Conservation (phyloP, 169 alveolate species). For the Besnoitia besnoiti region DNA sequence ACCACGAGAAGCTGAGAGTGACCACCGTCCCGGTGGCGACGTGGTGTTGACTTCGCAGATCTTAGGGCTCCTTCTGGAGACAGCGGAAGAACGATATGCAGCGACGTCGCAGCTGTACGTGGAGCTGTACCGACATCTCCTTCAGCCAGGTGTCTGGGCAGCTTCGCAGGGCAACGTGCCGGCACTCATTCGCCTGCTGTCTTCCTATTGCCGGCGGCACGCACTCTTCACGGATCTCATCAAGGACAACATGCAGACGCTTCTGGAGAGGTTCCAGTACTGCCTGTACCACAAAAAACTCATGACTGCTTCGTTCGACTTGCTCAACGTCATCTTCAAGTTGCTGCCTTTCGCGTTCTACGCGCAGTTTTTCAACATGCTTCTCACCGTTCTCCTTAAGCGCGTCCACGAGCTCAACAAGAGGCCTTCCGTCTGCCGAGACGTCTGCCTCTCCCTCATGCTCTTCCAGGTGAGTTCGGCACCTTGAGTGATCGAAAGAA, state of each 20-base stretch:
- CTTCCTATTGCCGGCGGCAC: conserved; percentile 10
- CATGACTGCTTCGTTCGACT: conserved; percentile 45
- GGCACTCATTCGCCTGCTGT: neutral
- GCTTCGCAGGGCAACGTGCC: conserved; percentile 59
- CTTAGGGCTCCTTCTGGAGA: conserved; percentile 33
- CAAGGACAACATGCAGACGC: neutral
- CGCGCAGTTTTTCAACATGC: conserved; percentile 7
- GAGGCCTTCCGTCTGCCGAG: neutral
- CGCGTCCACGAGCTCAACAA: conserved; percentile 59
- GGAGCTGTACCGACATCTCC: conserved; percentile 37
- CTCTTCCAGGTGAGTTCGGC: conserved; percentile 37
- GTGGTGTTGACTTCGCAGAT: neutral
- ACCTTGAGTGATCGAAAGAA: neutral
- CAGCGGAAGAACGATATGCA: conserved; percentile 14
- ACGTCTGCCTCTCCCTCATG: conserved; percentile 15
- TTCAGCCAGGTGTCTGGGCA: conserved; percentile 32
- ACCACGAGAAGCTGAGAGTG: too few species aligned
- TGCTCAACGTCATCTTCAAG: conserved; percentile 58
- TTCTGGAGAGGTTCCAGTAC: conserved; percentile 58
- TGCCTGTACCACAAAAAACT: conserved; percentile 59
- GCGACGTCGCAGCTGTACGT: neutral
- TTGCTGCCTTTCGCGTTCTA: conserved; percentile 15
- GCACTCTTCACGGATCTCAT: neutral
- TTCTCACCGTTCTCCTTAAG: conserved; percentile 59
- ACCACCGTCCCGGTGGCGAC: too few species aligned